Percentiles rank a stretch among this genome's conserved stretches.
Evolutionary conservation across 2,329 filamentous ascomycete genomes (phyloP).

Genomic region (Talaromyces albobiverticillius): DNA sequence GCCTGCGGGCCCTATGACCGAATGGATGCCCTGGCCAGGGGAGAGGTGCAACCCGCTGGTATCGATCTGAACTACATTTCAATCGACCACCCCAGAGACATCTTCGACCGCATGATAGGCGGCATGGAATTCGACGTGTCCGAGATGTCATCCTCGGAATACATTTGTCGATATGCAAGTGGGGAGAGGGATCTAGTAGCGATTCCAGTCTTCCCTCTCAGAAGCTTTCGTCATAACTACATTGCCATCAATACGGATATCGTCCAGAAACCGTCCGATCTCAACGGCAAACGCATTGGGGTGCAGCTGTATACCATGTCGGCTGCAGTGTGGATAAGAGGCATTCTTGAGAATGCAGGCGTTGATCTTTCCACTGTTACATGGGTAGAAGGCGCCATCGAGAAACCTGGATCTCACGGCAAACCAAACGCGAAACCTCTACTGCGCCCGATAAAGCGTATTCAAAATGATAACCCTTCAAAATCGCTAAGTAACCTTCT

Average conservation of each 20-base stretch:
- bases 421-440: slow-evolving; percentile 25
- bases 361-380: slow-evolving; percentile 29
- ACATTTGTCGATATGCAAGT: slow-evolving; percentile 17
- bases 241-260: slow-evolving; percentile 31
- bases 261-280: slow-evolving; percentile 28
- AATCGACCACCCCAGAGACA: slow-evolving; percentile 28
- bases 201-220: slow-evolving; percentile 24
- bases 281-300: slow-evolving; percentile 34
- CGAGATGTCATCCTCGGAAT: slow-evolving; percentile 23
- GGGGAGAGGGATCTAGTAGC: slow-evolving; percentile 21
- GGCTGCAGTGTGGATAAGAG: slow-evolving; percentile 36
- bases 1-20: slow-evolving; percentile 28
- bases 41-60: slow-evolving; percentile 26
- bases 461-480: slow-evolving; percentile 16
- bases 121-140: slow-evolving; percentile 23
- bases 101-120: slow-evolving; percentile 31
- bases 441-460: slow-evolving; percentile 12
- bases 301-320: slow-evolving; percentile 40
- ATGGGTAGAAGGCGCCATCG: slow-evolving; percentile 35
- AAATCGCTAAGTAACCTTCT: slow-evolving; percentile 32
- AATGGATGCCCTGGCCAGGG: slow-evolving; percentile 24
- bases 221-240: slow-evolving; percentile 31
- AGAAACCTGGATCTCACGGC: slow-evolving; percentile 26
- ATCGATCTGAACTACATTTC: slow-evolving; percentile 31
- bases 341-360: slow-evolving; percentile 31